A percentile compares a stretch with the other conserved stretches of the same genome.
Evolutionary conservation across 176 grass and related monocot genomes (phyloP).

Genomic region (Avena eriantha): DNA sequence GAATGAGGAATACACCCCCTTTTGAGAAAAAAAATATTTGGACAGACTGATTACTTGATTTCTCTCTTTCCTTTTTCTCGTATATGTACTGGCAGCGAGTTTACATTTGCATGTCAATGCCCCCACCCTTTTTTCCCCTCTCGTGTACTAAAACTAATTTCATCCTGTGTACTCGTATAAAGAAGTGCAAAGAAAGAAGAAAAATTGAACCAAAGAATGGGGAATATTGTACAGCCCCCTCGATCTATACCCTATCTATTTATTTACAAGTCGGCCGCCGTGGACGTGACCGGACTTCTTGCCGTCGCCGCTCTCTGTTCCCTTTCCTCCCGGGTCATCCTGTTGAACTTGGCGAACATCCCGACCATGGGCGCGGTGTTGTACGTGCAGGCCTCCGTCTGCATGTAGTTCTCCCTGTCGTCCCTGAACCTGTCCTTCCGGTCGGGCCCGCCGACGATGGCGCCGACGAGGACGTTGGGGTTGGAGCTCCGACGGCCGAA

Average conservation of each 20-base stretch:
- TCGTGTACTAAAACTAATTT: slow-evolving; percentile 43
- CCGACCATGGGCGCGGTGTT: slow-evolving; percentile 63
- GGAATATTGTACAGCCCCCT: slow-evolving; percentile 67
- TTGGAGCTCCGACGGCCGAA: slow-evolving; percentile 50
- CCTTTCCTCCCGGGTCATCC: slow-evolving; percentile 45
- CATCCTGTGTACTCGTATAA: slow-evolving; percentile 43
- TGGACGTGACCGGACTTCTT: neutral
- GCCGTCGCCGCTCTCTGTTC: neutral
- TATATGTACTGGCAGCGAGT: slow-evolving; percentile 53
- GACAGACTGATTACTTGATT: neutral
- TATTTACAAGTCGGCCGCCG: slow-evolving; percentile 50
- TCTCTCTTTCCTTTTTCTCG: neutral
- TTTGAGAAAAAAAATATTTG: too few relatives aligned
- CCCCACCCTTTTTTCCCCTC: slow-evolving; percentile 3
- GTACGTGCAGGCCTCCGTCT: slow-evolving; percentile 62
- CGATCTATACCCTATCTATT: slow-evolving; percentile 55
- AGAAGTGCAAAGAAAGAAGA: slow-evolving; percentile 23
- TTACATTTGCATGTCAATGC: slow-evolving; percentile 57
- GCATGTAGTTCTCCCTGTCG: slow-evolving; percentile 57
- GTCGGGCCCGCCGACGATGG: slow-evolving; percentile 56
- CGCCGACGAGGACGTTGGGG: slow-evolving; percentile 59
- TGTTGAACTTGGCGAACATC: slow-evolving; percentile 59
- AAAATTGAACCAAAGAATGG: slow-evolving; percentile 61
- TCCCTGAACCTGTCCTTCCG: slow-evolving; percentile 55
- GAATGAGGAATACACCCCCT: too few relatives aligned